Evolutionary conservation across 345 rosid species (phyloP).

Genomic region (Bruguiera gymnorhiza): DNA sequence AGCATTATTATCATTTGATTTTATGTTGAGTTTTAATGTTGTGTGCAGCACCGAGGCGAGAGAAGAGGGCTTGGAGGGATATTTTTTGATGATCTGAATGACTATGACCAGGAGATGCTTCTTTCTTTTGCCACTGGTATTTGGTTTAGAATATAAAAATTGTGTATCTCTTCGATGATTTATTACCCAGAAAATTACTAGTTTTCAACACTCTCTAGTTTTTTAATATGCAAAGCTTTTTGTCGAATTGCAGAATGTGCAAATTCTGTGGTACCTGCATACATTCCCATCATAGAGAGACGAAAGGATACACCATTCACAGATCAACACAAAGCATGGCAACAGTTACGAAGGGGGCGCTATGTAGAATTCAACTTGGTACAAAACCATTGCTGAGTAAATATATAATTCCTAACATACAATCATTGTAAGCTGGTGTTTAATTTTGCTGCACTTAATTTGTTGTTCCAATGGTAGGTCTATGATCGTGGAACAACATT

Average conservation of each 20-base stretch:
- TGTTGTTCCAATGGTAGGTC: slow-evolving; percentile 41
- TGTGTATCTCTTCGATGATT: neutral
- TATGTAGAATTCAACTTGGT: slow-evolving; percentile 98
- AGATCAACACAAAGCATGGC: slow-evolving; percentile 91
- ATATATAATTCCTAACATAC: neutral
- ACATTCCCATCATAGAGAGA: slow-evolving; percentile 80
- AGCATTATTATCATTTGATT: neutral
- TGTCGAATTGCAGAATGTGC: slow-evolving; percentile 68
- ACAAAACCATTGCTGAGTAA: slow-evolving; percentile 8
- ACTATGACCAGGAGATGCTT: slow-evolving; percentile 91
- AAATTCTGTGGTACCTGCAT: slow-evolving; percentile 85
- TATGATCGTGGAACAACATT: slow-evolving; percentile 97
- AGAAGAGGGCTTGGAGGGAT: slow-evolving; percentile 98
- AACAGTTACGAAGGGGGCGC: slow-evolving; percentile 92
- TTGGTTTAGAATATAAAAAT: neutral
- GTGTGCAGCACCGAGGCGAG: slow-evolving; percentile 83
- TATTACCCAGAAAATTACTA: neutral
- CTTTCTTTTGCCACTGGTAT: slow-evolving; percentile 90
- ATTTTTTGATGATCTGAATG: slow-evolving; percentile 94
- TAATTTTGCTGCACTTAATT: neutral
- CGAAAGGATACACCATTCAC: slow-evolving; percentile 74
- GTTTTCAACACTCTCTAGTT: neutral
- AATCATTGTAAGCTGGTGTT: neutral
- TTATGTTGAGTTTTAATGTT: slow-evolving; percentile 11
- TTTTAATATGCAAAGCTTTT: neutral